Evolutionary conservation across 2,329 filamentous ascomycete species (phyloP), one percentile per base, ranked within the genome.

Genomic region (Cyphellophora europaea): DNA sequence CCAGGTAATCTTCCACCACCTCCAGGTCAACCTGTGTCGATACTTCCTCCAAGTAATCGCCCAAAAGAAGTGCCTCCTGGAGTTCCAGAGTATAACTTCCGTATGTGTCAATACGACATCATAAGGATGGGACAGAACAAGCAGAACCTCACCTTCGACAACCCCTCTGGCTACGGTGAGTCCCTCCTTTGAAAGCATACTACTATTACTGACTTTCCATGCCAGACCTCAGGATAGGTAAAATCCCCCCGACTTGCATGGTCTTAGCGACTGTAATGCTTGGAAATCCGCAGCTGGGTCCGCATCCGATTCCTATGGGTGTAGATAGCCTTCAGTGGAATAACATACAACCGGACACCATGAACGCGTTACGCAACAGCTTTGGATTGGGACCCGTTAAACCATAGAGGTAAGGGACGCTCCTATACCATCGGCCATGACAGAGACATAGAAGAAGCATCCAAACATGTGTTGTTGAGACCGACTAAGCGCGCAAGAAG

Each of bases 101-200:
- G 32, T 8, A 34, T 34, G 18, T 34, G 32, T 28, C 32, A 34
- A 14, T 6, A 34, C 32, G 32, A 34, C 32, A 34, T 34, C 19
- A 34, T 34, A 34, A 12, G 11, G n/a, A 34, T 34, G 32, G 32
- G 32, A 5, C 32, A 34, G 19, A 28, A 28, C 5, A 25, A 28
- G 11, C 6, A 29, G n/a, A 29, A 10, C n/a, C 16, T 34, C 18
- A 12, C 18, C 5, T 29, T 34, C 11, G 32, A 34, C 19, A 14
- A 34, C 12, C 32, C 32, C 11, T 15, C n/a, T 8, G 11, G 5
- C 11, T 11, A 28, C 10, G 28, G 32, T 34, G 14, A 34, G 32
- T 34, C 19, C 16, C n/a, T n/a, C n/a, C n/a, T n/a, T n/a, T n/a
- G n/a, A n/a, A n/a, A n/a, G n/a, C n/a, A n/a, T n/a, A n/a, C n/a